Evolutionary conservation across 495 filamentous ascomycete genomes (phyloP), one percentile per base, ranked within the genome.

Genomic region (Rhizodiscina lignyota): DNA sequence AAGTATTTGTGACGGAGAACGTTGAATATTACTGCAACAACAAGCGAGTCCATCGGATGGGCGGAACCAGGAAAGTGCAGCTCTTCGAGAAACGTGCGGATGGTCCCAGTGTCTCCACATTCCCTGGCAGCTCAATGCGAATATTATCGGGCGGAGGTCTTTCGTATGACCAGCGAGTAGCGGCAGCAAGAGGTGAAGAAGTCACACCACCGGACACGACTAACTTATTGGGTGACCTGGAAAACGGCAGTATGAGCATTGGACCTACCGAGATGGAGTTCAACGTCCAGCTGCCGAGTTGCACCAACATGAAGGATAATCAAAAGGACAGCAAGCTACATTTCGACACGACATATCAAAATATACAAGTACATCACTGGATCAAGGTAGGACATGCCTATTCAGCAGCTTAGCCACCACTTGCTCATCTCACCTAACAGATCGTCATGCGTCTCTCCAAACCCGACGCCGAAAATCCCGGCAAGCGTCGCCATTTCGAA

Each of bases 211-310:
- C 59, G 12, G 62, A 61, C 42, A 55, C 62, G 0, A 68, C 63
- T 4, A 96, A 91, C 43, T 52, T 97, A 11, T 61, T 97, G 8
- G 89, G 89, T 1, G 79, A 93, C 49, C 62, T 96, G 8, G 44
- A 63, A 52, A 67, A 74, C 42, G 36, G 67, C 45, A 66, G 66
- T 28, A 72, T 87, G 45, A 66, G 66, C 28, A 72, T 86, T 56
- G 86, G 84, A 5, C 80, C 83, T 19, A 97, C 89, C 1, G 89
- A 97, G 52, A 87, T 97, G 66, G 89, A 97, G 49, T 91, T 96
- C 66, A 91, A 74, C 45, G 84, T 94, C 16, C 84, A 94, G 53
- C 62, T 97, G 13, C 89, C 89, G 3, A 91, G 86, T 27, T 97
- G 89, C 49, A 76, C 83, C 41, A 72, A 70, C 45, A 93, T 92